These are phyloP conservation scores for Coemansia sp. DNA, from an alignment of 192 early-diverging fungal species.

Conservation along the genomic window DNA sequence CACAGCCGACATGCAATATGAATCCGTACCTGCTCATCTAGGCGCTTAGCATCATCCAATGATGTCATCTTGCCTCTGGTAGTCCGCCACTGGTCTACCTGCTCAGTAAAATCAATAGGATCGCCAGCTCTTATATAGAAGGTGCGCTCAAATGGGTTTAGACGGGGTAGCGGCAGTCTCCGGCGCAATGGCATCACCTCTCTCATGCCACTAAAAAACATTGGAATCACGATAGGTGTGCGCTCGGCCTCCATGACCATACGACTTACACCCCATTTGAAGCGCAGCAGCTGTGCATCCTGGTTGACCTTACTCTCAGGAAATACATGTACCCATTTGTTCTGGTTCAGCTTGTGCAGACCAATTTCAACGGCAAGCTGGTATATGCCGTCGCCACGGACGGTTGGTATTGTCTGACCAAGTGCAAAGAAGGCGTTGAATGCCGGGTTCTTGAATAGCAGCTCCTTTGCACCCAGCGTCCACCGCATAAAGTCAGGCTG, in stretches of 20 bases:
- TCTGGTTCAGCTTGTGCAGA: slow-evolving; percentile 62
- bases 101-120: slow-evolving; percentile 65
- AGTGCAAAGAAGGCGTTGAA: slow-evolving; percentile 65
- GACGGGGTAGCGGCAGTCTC: slow-evolving; percentile 30
- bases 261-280: slow-evolving; percentile 87
- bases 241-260: slow-evolving; percentile 77
- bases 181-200: slow-evolving; percentile 60
- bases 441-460: slow-evolving; percentile 71
- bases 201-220: slow-evolving; percentile 69
- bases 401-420: slow-evolving; percentile 79
- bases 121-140: slow-evolving; percentile 70
- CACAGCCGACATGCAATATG: slow-evolving; percentile 32
- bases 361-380: slow-evolving; percentile 83
- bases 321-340: slow-evolving; percentile 87
- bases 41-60: slow-evolving; percentile 15
- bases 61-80: slow-evolving; percentile 17
- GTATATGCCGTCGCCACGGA: slow-evolving; percentile 81
- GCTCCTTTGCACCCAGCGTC: slow-evolving; percentile 85
- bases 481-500: slow-evolving; percentile 64
- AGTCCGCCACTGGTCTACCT: slow-evolving; percentile 56
- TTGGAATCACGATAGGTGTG: slow-evolving; percentile 68
- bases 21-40: slow-evolving; percentile 38
- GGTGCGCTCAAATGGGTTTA: slow-evolving; percentile 55
- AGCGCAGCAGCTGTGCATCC: slow-evolving; percentile 39
- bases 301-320: slow-evolving; percentile 80